A percentile compares a stretch with the other conserved stretches of the same genome.
These are phyloP conservation scores for Arthrobotrys pseudoclavata DNA, from an alignment of 2,329 filamentous ascomycete genomes.

Conservation along the genomic window DNA sequence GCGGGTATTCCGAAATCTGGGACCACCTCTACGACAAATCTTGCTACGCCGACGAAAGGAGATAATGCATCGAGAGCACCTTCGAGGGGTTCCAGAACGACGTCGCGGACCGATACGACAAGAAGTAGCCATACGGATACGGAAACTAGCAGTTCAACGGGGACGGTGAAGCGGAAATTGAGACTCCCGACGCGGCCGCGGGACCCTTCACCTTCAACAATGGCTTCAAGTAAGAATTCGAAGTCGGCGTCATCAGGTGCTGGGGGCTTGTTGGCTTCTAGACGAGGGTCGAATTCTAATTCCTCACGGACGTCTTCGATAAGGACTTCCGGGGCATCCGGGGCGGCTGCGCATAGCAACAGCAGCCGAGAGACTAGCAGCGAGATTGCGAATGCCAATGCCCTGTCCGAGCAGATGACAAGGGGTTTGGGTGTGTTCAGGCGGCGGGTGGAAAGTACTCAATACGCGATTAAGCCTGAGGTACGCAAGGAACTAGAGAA, in stretches of 20 bases:
- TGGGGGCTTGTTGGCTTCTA: constrained; percentile 17
- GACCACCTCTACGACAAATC: constrained; percentile 22
- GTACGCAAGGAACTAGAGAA: constrained; percentile 56
- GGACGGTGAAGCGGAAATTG: constrained; percentile 45
- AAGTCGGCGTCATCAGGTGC: constrained; percentile 19
- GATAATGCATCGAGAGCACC: constrained; percentile 38
- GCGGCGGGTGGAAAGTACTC: constrained; percentile 49
- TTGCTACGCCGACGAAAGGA: constrained; percentile 17
- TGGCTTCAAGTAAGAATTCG: constrained; percentile 41
- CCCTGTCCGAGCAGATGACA: constrained; percentile 54
- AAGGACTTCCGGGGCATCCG: background rate
- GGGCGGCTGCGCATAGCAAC: constrained; percentile 1
- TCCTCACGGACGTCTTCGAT: constrained; percentile 32
- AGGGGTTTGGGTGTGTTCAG: constrained; percentile 47
- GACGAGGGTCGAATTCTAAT: constrained; percentile 33
- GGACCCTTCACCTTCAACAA: constrained; percentile 47
- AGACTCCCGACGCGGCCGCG: constrained; percentile 44
- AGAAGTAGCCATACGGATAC: constrained; percentile 49
- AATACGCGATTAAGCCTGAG: constrained; percentile 53
- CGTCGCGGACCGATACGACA: constrained; percentile 33
- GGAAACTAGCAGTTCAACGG: constrained; percentile 27
- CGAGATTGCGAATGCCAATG: constrained; percentile 54
- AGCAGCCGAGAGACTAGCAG: constrained; percentile 37
- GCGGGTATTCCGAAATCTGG: constrained; percentile 35
- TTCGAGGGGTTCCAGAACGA: constrained; percentile 26